Evolutionary conservation across 129 eudicot species (phyloP).

Genomic region (Deinandra increscens): DNA sequence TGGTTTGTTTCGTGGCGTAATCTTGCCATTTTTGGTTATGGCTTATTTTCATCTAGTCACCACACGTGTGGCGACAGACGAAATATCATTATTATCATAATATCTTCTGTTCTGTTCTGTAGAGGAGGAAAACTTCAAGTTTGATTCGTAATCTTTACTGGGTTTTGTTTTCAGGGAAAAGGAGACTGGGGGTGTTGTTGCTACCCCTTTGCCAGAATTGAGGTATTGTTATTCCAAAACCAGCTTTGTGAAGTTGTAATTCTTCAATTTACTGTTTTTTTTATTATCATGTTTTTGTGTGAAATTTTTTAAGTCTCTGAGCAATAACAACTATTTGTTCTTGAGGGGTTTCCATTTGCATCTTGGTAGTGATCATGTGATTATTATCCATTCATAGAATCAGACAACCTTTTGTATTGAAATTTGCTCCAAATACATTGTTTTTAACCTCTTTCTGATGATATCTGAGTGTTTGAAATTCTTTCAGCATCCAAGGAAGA

Average conservation of each 20-base stretch:
- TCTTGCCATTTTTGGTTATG: slow-evolving; percentile 19
- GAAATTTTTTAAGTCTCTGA: background rate
- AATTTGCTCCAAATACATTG: background rate
- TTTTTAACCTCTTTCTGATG: background rate
- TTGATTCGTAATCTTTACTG: slow-evolving; percentile 16
- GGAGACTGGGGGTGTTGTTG: slow-evolving; percentile 14
- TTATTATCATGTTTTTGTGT: background rate
- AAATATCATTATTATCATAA: background rate
- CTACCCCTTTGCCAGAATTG: slow-evolving; percentile 39
- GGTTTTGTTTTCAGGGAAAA: slow-evolving; percentile 27
- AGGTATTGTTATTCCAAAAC: slow-evolving; percentile 25
- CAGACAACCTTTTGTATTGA: background rate
- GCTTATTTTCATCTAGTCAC: background rate
- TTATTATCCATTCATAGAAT: background rate
- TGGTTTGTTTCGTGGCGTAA: background rate
- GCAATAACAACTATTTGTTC: slow-evolving; percentile 1
- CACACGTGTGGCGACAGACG: background rate
- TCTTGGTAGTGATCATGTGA: background rate
- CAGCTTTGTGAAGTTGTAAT: slow-evolving; percentile 2
- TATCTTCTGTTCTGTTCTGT: no score
- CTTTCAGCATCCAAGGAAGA: no score
- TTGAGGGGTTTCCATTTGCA: background rate
- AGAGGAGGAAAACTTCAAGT: background rate
- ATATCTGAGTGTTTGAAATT: background rate
- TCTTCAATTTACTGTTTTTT: background rate